Evolutionary conservation across 1,284 basidiomycete species (phyloP).

Genomic region (Singerocomus inundabilis): DNA sequence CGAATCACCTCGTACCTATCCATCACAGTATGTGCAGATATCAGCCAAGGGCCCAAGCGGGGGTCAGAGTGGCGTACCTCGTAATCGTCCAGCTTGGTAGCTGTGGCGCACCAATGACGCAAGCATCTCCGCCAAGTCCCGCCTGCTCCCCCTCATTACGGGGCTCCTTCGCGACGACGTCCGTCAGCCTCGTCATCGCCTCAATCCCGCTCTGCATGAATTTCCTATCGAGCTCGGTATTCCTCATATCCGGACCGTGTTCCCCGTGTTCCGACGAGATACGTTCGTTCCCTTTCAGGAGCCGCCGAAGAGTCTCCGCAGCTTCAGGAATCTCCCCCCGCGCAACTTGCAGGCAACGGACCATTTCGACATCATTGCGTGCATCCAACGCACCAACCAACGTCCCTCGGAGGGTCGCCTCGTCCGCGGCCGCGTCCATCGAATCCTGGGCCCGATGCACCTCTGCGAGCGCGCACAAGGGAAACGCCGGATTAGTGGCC

Average conservation of each 20-base stretch:
- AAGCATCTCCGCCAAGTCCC: conserved; percentile 2
- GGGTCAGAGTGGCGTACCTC: conserved; percentile 31
- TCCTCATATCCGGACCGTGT: not conserved
- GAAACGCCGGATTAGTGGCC: not conserved
- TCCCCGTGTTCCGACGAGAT: not conserved
- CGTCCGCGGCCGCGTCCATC: conserved; percentile 53
- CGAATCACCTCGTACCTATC: conserved; percentile 61
- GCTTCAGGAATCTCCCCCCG: conserved; percentile 75
- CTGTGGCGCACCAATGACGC: conserved; percentile 29
- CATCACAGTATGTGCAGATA: not conserved
- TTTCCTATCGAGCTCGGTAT: conserved; percentile 38
- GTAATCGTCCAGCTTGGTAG: conserved; percentile 77
- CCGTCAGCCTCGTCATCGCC: conserved; percentile 45
- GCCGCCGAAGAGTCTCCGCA: conserved; percentile 72
- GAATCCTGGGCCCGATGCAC: conserved; percentile 51
- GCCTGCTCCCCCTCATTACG: not conserved
- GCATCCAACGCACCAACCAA: conserved; percentile 58
- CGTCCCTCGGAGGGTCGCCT: conserved; percentile 54
- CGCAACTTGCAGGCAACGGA: conserved; percentile 60
- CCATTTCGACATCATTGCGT: conserved; percentile 62
- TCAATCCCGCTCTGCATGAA: conserved; percentile 51
- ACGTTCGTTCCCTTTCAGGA: conserved; percentile 35
- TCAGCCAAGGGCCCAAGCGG: not conserved
- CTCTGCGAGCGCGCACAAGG: conserved; percentile 33
- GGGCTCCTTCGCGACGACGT: conserved; percentile 1